Evolutionary conservation across 495 filamentous ascomycete species (phyloP), one percentile per base, ranked within the genome.

Genomic region (Penicillium maclennaniae): DNA sequence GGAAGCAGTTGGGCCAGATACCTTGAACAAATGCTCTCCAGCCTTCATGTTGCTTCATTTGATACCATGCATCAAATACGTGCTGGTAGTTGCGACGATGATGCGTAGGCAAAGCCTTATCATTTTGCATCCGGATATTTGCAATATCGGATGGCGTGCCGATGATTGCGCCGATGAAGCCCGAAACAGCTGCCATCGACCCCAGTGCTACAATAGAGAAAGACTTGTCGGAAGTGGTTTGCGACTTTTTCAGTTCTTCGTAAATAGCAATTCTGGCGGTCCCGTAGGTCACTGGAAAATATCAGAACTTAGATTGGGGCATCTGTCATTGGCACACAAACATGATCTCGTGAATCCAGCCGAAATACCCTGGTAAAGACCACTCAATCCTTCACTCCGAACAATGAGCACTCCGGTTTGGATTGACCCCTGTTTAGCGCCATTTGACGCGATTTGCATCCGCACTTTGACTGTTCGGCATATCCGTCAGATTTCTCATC

Each of bases 81-180:
- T 95, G 76, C 28, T 79, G 78, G 73, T 96, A 96, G 69, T 91
- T 88, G 12, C 87, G 79, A 3, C 87, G 83, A 45, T 88, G 68
- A 3, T 73, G 72, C 0, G 68, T 54, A 0, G 89, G 83, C 8
- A 92, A 80, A 0, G 90, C 80, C 19, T 84, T 80, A 66, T 95
- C 91, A 74, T 95, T 87, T 70, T 96, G 91, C 91, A 96, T 96
- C 47, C 91, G 87, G 37, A 95, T 89, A 66, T 96, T 96, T 46
- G 92, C 79, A 12, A 96, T 85, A 67, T 96, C 91, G 43, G 89
- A 90, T 0, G 88, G 85, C 63, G 92, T 95, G 51, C 91, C 91
- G 12, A 88, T 84, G 7, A 95, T 69, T 25, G 91, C 91, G 39
- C 91, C 91, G 0, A 91, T 62, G 65, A 92, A 85, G 37, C 91